A percentile compares a stretch with the other conserved stretches of the same genome.
Conservation (phyloP, 805 yeast genomes). For the Teunomyces aglyptinius region DNA sequence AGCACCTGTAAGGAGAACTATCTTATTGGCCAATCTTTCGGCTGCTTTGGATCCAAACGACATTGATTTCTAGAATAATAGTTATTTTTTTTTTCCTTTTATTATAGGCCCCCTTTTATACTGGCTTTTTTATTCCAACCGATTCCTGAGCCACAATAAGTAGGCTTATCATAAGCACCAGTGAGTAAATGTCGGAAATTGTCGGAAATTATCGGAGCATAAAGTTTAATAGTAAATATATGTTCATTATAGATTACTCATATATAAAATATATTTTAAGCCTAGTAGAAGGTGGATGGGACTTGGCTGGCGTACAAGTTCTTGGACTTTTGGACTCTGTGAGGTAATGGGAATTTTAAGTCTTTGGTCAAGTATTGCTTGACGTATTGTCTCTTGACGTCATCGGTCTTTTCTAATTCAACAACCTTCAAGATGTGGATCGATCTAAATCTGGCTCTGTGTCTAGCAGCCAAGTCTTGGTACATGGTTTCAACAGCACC, state of each 20-base stretch:
- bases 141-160: too few species aligned
- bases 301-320: constrained; percentile 86
- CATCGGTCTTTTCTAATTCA: constrained; percentile 96
- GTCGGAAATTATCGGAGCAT: not conserved
- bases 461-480: constrained; percentile 99
- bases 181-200: too few species aligned
- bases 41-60: constrained; percentile 75
- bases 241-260: constrained; percentile 8
- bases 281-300: constrained; percentile 95
- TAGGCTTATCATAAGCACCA: not conserved
- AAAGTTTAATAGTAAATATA: constrained; percentile 1
- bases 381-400: constrained; percentile 98
- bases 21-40: constrained; percentile 75
- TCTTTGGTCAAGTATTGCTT: constrained; percentile 93
- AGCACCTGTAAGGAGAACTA: constrained; percentile 90
- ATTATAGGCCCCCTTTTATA: too few species aligned
- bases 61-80: constrained; percentile 32
- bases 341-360: constrained; percentile 99
- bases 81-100: not conserved
- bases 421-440: constrained; percentile 99
- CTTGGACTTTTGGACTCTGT: constrained; percentile 93
- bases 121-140: not conserved
- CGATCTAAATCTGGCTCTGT: constrained; percentile 99
- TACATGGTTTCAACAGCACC: constrained; percentile 98
- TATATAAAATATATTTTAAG: constrained; percentile 8